Evolutionary conservation across 352 stramenopile genomes (phyloP).

Genomic region (Globisporangium ultimum): DNA sequence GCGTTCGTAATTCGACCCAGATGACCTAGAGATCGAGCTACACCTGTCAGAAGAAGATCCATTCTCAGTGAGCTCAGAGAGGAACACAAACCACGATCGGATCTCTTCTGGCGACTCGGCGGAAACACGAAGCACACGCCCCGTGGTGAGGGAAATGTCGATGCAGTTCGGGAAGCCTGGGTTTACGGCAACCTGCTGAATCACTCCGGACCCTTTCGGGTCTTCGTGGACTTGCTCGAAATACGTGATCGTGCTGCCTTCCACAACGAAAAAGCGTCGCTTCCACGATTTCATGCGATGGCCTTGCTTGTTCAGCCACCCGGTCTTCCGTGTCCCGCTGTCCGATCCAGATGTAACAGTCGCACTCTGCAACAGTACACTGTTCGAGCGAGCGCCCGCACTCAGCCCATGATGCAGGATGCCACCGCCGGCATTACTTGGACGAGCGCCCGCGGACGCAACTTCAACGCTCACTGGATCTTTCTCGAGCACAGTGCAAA

Average conservation of each 20-base stretch:
- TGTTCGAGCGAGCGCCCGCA: neutral
- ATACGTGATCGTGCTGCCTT: constrained; percentile 54
- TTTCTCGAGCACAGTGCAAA: constrained; percentile 55
- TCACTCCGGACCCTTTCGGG: constrained; percentile 51
- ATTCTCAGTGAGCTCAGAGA: constrained; percentile 23
- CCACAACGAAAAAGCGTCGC: constrained; percentile 71
- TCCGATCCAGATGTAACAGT: neutral
- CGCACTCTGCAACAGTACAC: neutral
- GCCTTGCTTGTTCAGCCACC: constrained; percentile 81
- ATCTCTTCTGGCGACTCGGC: constrained; percentile 66
- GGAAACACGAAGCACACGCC: constrained; percentile 59
- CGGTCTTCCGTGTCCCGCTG: constrained; percentile 35
- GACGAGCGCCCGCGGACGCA: constrained; percentile 1
- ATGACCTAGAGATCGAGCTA: constrained; percentile 8
- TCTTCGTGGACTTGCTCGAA: constrained; percentile 54
- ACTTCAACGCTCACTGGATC: constrained; percentile 19
- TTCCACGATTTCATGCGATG: constrained; percentile 68
- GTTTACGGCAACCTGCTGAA: constrained; percentile 43
- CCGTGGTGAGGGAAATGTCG: constrained; percentile 55
- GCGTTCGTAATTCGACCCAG: constrained; percentile 3
- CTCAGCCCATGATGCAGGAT: constrained; percentile 11
- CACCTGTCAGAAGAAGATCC: constrained; percentile 19
- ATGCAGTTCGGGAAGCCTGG: constrained; percentile 57
- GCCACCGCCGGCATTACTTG: neutral
- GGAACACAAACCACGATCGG: constrained; percentile 49